Conservation (phyloP, 192 early-diverging fungal species). For the Dissophora globulifera region DNA sequence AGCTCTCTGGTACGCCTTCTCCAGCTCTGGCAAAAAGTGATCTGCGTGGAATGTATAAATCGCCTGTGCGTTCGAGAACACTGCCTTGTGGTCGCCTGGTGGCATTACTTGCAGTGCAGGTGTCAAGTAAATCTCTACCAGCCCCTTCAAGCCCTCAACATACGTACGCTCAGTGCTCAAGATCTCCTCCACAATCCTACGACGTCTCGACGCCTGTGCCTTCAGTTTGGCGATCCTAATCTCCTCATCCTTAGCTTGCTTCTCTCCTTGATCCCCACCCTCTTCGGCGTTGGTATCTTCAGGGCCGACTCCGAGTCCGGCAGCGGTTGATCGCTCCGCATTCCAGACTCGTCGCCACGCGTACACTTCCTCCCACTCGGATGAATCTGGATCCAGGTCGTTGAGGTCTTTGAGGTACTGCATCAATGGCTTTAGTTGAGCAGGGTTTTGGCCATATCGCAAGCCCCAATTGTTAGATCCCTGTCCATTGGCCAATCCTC, state of each 20-base stretch:
- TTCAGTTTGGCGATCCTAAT: slow-evolving; percentile 44
- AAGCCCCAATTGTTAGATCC: slow-evolving; percentile 3
- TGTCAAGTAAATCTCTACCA: slow-evolving; percentile 64
- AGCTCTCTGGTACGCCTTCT: slow-evolving; percentile 37
- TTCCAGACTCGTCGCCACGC: slow-evolving; percentile 55
- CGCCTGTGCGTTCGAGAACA: slow-evolving; percentile 81
- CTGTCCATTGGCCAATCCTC: neutral
- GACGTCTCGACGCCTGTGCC: slow-evolving; percentile 55
- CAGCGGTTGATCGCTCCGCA: slow-evolving; percentile 12
- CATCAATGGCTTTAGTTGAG: slow-evolving; percentile 51
- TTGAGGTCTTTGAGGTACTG: slow-evolving; percentile 66
- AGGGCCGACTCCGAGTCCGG: neutral
- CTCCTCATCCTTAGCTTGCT: slow-evolving; percentile 50
- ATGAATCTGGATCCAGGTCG: slow-evolving; percentile 64
- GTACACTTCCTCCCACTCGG: slow-evolving; percentile 53
- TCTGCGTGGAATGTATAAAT: slow-evolving; percentile 81
- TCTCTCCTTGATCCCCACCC: slow-evolving; percentile 9
- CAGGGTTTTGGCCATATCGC: slow-evolving; percentile 24
- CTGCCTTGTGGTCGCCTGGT: slow-evolving; percentile 64
- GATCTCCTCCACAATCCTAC: slow-evolving; percentile 80
- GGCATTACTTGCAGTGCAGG: slow-evolving; percentile 59
- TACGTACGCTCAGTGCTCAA: slow-evolving; percentile 89
- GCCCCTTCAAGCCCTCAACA: slow-evolving; percentile 79
- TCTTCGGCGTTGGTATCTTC: slow-evolving; percentile 7
- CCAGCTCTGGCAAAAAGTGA: slow-evolving; percentile 75